phyloP scores from a whole-genome alignment of 2,329 filamentous ascomycete species.

The Aphanoascus verrucosus region DNA sequence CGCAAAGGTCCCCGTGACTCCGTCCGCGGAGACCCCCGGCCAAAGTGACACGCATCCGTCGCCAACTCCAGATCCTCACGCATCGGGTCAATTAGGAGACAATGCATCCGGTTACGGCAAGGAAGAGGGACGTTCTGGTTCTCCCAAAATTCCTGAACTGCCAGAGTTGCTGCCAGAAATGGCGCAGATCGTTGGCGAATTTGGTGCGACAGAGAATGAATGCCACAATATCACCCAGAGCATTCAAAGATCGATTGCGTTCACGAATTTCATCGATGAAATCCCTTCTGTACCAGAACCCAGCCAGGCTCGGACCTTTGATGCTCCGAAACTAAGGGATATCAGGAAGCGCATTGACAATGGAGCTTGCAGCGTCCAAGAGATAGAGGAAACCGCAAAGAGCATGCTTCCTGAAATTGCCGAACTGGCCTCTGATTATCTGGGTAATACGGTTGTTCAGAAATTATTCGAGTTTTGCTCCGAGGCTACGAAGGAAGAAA shows the following conservation, averaged over 20 bases:
- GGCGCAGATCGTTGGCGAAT: conserved; percentile 71
- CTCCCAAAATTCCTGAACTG: conserved; percentile 56
- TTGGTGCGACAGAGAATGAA: conserved; percentile 76
- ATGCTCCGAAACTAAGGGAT: conserved; percentile 87
- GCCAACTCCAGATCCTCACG: conserved; percentile 77
- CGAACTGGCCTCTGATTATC: conserved; percentile 86
- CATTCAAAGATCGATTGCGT: conserved; percentile 68
- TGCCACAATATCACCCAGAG: conserved; percentile 58
- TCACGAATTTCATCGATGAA: conserved; percentile 62
- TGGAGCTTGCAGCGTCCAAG: conserved; percentile 68
- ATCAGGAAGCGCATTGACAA: conserved; percentile 98
- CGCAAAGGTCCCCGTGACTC: conserved; percentile 85
- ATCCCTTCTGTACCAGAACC: conserved; percentile 85
- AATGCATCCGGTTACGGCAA: conserved; percentile 21
- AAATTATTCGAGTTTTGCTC: conserved; percentile 97
- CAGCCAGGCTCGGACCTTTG: conserved; percentile 76
- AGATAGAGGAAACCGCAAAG: conserved; percentile 84
- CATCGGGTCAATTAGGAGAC: conserved; percentile 15
- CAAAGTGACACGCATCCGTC: conserved; percentile 80
- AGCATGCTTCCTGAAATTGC: conserved; percentile 96
- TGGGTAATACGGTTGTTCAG: conserved; percentile 98
- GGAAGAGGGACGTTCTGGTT: conserved; percentile 26
- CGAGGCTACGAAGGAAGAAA: conserved; percentile 77
- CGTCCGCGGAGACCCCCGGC: conserved; percentile 67
- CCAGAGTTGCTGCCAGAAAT: conserved; percentile 74